Percentiles rank a stretch among this genome's conserved stretches.
These are phyloP conservation scores for Xerophyta viscosa DNA, from an alignment of 106 monocot genomes.

Conservation along the genomic window DNA sequence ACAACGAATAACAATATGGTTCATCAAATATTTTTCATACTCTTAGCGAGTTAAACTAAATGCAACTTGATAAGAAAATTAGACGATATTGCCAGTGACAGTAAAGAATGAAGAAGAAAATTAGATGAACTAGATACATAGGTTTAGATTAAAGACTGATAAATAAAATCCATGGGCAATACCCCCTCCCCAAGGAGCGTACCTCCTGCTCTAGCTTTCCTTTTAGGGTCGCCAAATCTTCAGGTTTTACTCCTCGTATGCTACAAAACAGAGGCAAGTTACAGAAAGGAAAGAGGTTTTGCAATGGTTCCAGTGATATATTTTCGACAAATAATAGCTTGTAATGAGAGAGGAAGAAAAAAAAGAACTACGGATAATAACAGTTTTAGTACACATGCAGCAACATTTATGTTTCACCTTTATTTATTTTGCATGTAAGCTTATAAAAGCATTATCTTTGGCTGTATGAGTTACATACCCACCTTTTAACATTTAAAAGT, in stretches of 20 bases:
- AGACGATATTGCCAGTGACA: too few relatives aligned
- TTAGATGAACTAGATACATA: background rate
- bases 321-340: too few relatives aligned
- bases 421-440: too few relatives aligned
- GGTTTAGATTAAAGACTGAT: too few relatives aligned
- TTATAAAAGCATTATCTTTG: background rate
- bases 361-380: too few relatives aligned
- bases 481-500: conserved; percentile 89
- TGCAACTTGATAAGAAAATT: background rate
- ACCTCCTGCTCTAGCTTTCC: conserved; percentile 83
- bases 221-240: conserved; percentile 57
- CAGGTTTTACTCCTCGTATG: conserved; percentile 70
- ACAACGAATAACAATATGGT: too few relatives aligned
- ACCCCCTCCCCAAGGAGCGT: too few relatives aligned
- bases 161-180: too few relatives aligned
- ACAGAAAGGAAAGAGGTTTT: background rate
- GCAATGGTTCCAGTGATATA: background rate
- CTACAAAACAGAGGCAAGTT: conserved; percentile 25
- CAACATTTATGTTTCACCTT: too few relatives aligned
- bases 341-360: too few relatives aligned
- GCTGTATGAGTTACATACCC: background rate
- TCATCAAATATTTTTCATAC: background rate
- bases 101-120: background rate
- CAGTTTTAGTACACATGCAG: too few relatives aligned
- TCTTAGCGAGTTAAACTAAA: background rate